Percentiles rank a stretch among this genome's conserved stretches.
These are phyloP conservation scores for Suhomyces coccinellae DNA, from an alignment of 1,139 yeast species.

Conservation along the genomic window DNA sequence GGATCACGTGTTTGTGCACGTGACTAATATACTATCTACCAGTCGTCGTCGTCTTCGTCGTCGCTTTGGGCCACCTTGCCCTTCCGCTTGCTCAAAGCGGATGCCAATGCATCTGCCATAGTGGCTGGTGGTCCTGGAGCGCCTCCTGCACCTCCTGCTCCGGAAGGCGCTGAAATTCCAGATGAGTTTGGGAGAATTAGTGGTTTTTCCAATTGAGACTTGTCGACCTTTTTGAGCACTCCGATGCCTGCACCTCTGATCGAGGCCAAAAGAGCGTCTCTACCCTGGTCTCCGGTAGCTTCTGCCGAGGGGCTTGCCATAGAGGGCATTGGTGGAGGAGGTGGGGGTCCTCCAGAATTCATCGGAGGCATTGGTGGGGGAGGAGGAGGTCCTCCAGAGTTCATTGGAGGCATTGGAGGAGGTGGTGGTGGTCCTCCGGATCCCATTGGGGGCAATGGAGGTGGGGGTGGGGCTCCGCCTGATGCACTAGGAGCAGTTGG, in stretches of 20 bases:
- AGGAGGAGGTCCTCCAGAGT: slow-evolving; percentile 22
- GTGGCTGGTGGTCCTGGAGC: slow-evolving; percentile 56
- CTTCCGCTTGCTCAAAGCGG: slow-evolving; percentile 80
- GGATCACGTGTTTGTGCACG: slow-evolving; percentile 2
- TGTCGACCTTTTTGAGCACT: slow-evolving; percentile 72
- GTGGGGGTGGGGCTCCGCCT: slow-evolving; percentile 30
- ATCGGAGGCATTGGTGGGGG: slow-evolving; percentile 24
- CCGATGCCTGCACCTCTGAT: slow-evolving; percentile 79
- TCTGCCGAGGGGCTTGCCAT: slow-evolving; percentile 8
- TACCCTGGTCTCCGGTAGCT: slow-evolving; percentile 51
- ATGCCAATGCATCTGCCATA: slow-evolving; percentile 85
- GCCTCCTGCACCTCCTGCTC: slow-evolving; percentile 26
- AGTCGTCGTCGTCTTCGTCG: slow-evolving; percentile 80
- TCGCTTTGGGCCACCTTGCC: slow-evolving; percentile 81
- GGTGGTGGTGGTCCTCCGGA: slow-evolving; percentile 25
- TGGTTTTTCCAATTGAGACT: slow-evolving; percentile 78
- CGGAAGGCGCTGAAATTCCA: slow-evolving; percentile 50
- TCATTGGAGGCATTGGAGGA: slow-evolving; percentile 28
- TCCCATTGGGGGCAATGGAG: slow-evolving; percentile 18
- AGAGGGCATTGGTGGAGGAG: slow-evolving; percentile 24
- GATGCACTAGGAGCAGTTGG: slow-evolving; percentile 18
- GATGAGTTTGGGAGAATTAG: slow-evolving; percentile 72
- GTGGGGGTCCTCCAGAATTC: slow-evolving; percentile 19
- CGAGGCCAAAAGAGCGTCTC: slow-evolving; percentile 86
- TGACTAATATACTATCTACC: slow-evolving; percentile 34